phyloP scores from a whole-genome alignment of 2,329 filamentous ascomycete genomes.

The Periconia sp. region DNA sequence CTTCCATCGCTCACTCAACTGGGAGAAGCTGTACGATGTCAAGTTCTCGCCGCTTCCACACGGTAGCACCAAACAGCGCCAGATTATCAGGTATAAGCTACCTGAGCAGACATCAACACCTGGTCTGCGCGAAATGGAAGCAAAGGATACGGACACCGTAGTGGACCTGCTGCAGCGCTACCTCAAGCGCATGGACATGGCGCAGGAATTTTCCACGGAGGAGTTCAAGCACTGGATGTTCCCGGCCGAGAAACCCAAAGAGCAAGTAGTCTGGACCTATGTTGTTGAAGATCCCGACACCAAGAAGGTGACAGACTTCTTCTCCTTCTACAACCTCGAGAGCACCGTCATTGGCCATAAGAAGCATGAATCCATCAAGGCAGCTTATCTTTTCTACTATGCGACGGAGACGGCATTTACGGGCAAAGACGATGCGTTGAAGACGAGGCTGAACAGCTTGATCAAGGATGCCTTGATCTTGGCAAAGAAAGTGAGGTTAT shows the following conservation, averaged over 20 bases:
- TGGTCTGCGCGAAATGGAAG: slow-evolving; percentile 78
- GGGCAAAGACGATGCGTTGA: slow-evolving; percentile 62
- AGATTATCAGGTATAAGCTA: slow-evolving; percentile 83
- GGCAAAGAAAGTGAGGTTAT: slow-evolving; percentile 67
- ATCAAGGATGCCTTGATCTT: slow-evolving; percentile 84
- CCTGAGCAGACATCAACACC: slow-evolving; percentile 71
- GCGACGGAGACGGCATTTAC: slow-evolving; percentile 77
- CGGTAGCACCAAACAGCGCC: slow-evolving; percentile 80
- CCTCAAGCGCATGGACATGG: slow-evolving; percentile 77
- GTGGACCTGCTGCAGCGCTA: slow-evolving; percentile 75
- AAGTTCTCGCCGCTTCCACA: slow-evolving; percentile 88
- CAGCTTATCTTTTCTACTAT: slow-evolving; percentile 98
- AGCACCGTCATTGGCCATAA: slow-evolving; percentile 84
- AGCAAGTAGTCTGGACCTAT: slow-evolving; percentile 91
- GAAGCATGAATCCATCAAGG: slow-evolving; percentile 77
- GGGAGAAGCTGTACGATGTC: slow-evolving; percentile 93
- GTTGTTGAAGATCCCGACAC: slow-evolving; percentile 74
- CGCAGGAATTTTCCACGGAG: slow-evolving; percentile 75
- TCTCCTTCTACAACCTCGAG: slow-evolving; percentile 95
- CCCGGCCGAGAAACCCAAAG: slow-evolving; percentile 56
- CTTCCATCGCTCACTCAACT: slow-evolving; percentile 91
- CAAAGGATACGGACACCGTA: slow-evolving; percentile 76
- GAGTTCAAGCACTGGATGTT: slow-evolving; percentile 89
- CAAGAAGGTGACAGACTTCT: slow-evolving; percentile 89
- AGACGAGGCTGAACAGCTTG: slow-evolving; percentile 77